phyloP scores from a whole-genome alignment of 352 stramenopile species.

The Phytophthora cactorum region DNA sequence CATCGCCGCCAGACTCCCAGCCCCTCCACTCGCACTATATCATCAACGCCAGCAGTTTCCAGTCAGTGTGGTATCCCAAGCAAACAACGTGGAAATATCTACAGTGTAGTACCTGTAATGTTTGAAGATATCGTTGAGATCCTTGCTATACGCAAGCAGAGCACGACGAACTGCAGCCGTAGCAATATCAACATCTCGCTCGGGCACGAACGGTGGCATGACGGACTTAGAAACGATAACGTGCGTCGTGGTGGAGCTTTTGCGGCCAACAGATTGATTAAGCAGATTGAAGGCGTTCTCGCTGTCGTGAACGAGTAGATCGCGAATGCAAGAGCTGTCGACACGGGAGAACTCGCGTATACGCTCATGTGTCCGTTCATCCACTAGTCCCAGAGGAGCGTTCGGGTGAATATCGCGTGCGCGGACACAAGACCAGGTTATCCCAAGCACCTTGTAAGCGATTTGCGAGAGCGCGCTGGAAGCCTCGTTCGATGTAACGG shows the following conservation, averaged over 20 bases:
- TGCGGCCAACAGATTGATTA: constrained; percentile 27
- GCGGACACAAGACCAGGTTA: constrained; percentile 71
- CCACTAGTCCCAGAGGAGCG: constrained; percentile 51
- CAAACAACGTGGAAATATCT: not conserved
- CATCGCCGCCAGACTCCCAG: constrained; percentile 72
- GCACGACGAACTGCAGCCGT: constrained; percentile 60
- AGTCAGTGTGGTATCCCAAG: not conserved
- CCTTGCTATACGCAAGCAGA: constrained; percentile 70
- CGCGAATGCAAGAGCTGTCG: constrained; percentile 51
- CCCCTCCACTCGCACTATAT: constrained; percentile 59
- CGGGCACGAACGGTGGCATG: constrained; percentile 50
- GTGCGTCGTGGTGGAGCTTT: constrained; percentile 19
- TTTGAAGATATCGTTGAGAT: constrained; percentile 85
- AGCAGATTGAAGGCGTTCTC: constrained; percentile 34
- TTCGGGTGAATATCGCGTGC: constrained; percentile 41
- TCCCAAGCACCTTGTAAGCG: constrained; percentile 66
- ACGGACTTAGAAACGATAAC: constrained; percentile 10
- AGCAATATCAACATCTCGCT: constrained; percentile 62
- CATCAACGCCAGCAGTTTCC: not conserved
- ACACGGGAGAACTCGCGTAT: constrained; percentile 69
- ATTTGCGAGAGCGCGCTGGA: constrained; percentile 69
- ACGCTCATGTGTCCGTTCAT: constrained; percentile 69
- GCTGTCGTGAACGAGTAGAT: constrained; percentile 64
- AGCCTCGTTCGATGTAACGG: constrained; percentile 77
- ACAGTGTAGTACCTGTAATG: constrained; percentile 69